These are phyloP conservation scores for Ochetophila trinervis DNA, from an alignment of 306 rosid species.

Conservation along the genomic window DNA sequence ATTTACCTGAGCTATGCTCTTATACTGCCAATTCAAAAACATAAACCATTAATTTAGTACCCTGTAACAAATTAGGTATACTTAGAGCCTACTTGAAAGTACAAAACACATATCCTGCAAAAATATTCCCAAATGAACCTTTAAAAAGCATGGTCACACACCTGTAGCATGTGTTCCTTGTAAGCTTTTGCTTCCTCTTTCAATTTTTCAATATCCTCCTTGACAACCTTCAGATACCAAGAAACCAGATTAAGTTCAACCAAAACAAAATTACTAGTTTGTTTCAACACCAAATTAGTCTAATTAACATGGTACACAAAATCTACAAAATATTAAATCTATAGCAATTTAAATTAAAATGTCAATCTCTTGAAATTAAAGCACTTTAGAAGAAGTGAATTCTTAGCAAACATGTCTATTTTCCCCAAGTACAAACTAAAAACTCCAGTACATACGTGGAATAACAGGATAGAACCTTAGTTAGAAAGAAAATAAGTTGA, in stretches of 20 bases:
- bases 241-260: constrained; percentile 41
- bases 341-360: background rate
- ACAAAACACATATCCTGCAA: no score
- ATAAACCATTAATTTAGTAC: constrained; percentile 22
- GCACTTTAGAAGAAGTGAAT: background rate
- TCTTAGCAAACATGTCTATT: background rate
- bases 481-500: no score
- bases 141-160: constrained; percentile 25
- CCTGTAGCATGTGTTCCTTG: constrained; percentile 93
- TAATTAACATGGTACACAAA: constrained; percentile 6
- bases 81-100: no score
- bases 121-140: background rate
- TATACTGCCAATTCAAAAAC: constrained; percentile 54
- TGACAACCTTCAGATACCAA: constrained; percentile 54
- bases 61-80: background rate
- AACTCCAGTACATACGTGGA: background rate
- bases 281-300: background rate
- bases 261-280: constrained; percentile 7
- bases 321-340: background rate
- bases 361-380: background rate
- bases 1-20: constrained; percentile 88
- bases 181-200: constrained; percentile 75
- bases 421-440: background rate
- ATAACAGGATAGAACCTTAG: no score
- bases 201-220: constrained; percentile 68